Conservation (phyloP, 73 alveolate species). For the Paramecium sexaurelia region DNA sequence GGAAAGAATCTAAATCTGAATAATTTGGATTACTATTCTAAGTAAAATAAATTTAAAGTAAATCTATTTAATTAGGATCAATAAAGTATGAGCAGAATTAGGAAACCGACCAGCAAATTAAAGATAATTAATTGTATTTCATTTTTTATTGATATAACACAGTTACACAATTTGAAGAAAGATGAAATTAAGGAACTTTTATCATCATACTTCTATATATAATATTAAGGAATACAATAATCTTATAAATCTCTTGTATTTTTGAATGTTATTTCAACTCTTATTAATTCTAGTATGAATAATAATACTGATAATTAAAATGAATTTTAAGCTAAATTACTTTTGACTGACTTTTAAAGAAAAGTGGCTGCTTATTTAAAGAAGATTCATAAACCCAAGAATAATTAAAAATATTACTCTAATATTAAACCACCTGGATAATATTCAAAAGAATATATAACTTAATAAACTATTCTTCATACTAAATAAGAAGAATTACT, state of each 20-base stretch:
- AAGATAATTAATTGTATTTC: background rate
- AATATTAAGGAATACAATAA: background rate
- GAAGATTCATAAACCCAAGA: background rate
- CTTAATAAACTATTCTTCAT: background rate
- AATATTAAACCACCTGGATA: background rate
- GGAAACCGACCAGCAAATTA: conserved; percentile 10
- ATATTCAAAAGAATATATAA: background rate
- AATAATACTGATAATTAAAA: background rate
- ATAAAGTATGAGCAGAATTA: background rate
- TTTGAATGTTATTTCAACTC: background rate
- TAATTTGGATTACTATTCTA: background rate
- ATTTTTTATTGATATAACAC: background rate
- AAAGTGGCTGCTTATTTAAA: background rate
- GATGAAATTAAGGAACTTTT: background rate
- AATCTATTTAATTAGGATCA: background rate
- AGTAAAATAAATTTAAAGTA: background rate
- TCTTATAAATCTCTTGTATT: background rate
- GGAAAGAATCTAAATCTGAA: background rate
- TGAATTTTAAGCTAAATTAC: background rate
- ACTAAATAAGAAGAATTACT: background rate
- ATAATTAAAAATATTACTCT: background rate
- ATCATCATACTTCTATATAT: background rate
- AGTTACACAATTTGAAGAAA: background rate
- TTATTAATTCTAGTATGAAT: background rate
- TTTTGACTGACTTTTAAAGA: background rate